These are phyloP conservation scores for Alternaria infectoria DNA, from an alignment of 2,329 filamentous ascomycete genomes.

Conservation along the genomic window DNA sequence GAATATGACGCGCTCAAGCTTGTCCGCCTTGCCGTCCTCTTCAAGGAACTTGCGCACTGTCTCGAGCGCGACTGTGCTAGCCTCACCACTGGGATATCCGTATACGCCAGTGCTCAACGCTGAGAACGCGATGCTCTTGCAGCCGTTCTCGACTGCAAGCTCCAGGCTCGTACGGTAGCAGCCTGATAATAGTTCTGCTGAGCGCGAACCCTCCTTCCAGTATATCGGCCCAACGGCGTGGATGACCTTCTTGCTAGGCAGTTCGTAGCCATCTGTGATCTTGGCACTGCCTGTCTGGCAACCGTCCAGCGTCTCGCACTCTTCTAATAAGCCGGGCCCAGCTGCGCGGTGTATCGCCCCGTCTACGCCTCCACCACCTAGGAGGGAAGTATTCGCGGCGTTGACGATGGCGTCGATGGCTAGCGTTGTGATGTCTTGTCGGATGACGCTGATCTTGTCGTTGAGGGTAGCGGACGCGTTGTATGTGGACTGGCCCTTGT, in stretches of 20 bases:
- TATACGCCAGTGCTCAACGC: constrained; percentile 89
- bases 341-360: constrained; percentile 82
- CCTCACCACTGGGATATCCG: constrained; percentile 78
- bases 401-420: constrained; percentile 86
- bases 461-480: constrained; percentile 56
- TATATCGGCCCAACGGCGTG: constrained; percentile 92
- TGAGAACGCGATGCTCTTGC: constrained; percentile 79
- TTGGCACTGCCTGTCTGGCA: constrained; percentile 82
- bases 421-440: constrained; percentile 82
- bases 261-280: constrained; percentile 77
- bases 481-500: constrained; percentile 15
- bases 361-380: constrained; percentile 86
- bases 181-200: constrained; percentile 56
- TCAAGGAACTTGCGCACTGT: constrained; percentile 64
- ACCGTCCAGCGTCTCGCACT: constrained; percentile 74
- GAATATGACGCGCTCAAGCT: constrained; percentile 78
- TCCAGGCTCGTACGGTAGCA: constrained; percentile 77
- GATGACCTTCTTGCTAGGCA: constrained; percentile 81
- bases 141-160: constrained; percentile 70
- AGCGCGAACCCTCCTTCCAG: constrained; percentile 47
- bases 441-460: constrained; percentile 71
- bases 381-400: constrained; percentile 79
- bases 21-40: constrained; percentile 50
- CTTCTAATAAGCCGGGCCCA: constrained; percentile 69
- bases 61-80: constrained; percentile 73